A percentile compares a stretch with the other conserved stretches of the same genome.
Conservation (phyloP, 495 filamentous ascomycete genomes). For the Pseudotulostoma volvatum region DNA sequence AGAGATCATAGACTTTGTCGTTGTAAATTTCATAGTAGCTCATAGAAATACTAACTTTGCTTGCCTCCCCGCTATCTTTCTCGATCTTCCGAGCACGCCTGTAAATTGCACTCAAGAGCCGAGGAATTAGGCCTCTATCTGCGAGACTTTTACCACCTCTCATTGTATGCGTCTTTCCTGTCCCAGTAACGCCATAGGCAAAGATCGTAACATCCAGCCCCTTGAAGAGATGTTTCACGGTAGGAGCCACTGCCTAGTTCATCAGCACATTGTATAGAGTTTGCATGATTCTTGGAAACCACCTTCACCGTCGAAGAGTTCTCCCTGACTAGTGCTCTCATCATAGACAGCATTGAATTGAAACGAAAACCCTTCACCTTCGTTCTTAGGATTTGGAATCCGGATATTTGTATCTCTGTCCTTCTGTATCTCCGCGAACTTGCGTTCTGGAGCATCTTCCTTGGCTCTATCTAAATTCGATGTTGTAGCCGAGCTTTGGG, state of each 20-base stretch:
- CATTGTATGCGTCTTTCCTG: slow-evolving; percentile 98
- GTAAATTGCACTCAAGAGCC: slow-evolving; percentile 76
- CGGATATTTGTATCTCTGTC: slow-evolving; percentile 56
- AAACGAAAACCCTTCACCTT: slow-evolving; percentile 78
- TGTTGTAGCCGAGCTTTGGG: slow-evolving; percentile 7
- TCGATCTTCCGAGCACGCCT: slow-evolving; percentile 70
- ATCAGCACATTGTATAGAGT: slow-evolving; percentile 10
- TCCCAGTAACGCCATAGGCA: slow-evolving; percentile 90
- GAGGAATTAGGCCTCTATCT: slow-evolving; percentile 81
- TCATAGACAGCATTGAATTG: slow-evolving; percentile 92
- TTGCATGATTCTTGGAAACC: slow-evolving; percentile 11
- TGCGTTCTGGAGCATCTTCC: slow-evolving; percentile 18
- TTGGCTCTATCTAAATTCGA: slow-evolving; percentile 13
- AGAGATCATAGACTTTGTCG: slow-evolving; percentile 85
- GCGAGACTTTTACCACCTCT: slow-evolving; percentile 77
- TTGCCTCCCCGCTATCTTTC: slow-evolving; percentile 56
- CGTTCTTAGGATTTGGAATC: slow-evolving; percentile 91
- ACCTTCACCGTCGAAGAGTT: slow-evolving; percentile 82
- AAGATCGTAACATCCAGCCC: slow-evolving; percentile 90
- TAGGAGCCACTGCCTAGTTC: slow-evolving; percentile 41
- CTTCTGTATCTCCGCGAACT: slow-evolving; percentile 24
- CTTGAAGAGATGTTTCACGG: slow-evolving; percentile 81
- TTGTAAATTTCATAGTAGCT: slow-evolving; percentile 99
- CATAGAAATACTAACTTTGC: slow-evolving; percentile 58
- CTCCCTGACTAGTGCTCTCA: slow-evolving; percentile 58